These are phyloP conservation scores for Penicillium fimorum DNA, from an alignment of 495 filamentous ascomycete species.

Conservation along the genomic window DNA sequence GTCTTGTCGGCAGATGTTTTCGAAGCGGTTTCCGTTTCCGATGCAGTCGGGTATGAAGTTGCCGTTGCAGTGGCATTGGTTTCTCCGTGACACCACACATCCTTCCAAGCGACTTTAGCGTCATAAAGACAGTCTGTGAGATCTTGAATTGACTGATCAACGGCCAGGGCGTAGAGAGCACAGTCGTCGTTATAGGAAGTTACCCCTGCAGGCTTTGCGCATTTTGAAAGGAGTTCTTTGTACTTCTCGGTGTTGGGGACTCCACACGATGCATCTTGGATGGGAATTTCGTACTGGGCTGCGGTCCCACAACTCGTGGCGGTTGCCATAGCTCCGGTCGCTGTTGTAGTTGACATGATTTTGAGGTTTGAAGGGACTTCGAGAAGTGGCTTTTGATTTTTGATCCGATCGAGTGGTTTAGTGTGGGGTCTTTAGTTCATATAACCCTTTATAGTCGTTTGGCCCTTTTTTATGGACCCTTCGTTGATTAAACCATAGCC, in stretches of 20 bases:
- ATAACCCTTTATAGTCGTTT: neutral
- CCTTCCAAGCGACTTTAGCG: constrained; percentile 30
- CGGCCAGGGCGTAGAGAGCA: constrained; percentile 14
- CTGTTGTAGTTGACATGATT: constrained; percentile 6
- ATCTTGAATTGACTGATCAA: constrained; percentile 23
- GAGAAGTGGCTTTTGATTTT: neutral
- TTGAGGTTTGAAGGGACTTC: neutral
- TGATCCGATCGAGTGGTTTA: neutral
- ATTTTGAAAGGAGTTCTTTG: constrained; percentile 8
- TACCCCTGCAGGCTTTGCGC: constrained; percentile 14
- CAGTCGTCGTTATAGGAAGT: constrained; percentile 11
- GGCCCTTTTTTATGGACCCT: neutral
- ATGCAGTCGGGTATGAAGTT: constrained; percentile 10
- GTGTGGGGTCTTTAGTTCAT: neutral
- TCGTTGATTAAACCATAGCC: neutral
- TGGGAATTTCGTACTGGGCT: constrained; percentile 19
- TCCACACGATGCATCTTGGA: constrained; percentile 21
- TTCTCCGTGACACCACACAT: constrained; percentile 27
- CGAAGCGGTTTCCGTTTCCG: constrained; percentile 1
- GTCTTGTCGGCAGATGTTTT: neutral
- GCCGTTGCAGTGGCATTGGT: constrained; percentile 35
- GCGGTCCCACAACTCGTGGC: constrained; percentile 12
- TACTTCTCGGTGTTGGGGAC: constrained; percentile 20
- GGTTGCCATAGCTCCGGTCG: constrained; percentile 4
- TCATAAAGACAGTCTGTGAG: constrained; percentile 27